Evolutionary conservation across 2,329 filamentous ascomycete genomes (phyloP), one percentile per base, ranked within the genome.

Genomic region (Diaporthe nobilis): DNA sequence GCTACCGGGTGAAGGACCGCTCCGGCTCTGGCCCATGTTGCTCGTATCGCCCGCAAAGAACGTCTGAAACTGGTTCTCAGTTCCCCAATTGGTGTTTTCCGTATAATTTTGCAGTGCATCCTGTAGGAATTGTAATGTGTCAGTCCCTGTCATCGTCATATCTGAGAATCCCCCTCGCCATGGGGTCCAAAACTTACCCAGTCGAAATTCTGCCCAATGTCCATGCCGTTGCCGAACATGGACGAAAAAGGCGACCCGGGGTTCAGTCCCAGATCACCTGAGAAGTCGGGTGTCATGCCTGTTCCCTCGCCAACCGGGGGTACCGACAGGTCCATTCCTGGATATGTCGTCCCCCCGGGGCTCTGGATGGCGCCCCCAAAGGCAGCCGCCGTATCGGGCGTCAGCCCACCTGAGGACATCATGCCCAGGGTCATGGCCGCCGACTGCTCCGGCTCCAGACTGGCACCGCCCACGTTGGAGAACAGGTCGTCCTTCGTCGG

Each of bases 61-160:
- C 77, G 90, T 86, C 72, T 88, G 86, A 78, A 90, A 89, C 22
- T 86, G 85, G 74, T 88, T 87, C 44, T 90, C 89, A 3, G 85
- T 83, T 37, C 86, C 88, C 85, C 89, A 91, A 57, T 86, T 87
- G 20, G 88, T 86, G n/a, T 82, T 87, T 71, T 92, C 90, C 0
- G 90, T 86, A 77, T 88, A 91, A 71, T 87, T 90, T 76, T 92
- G 90, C 65, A 92, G 88, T 17, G 88, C 87, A 58, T 87, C 87
- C 90, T 91, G 71, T 49, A 65, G 7, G 42, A 12, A 47, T 12
- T 12, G 3, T 12, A n/a, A 60, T 39, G 47, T 53, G 37, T 5
- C 13, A 78, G 84, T 76, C 13, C 72, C 77, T 28, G 86, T 82
- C 73, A 74, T 75, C 7, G 31, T 63, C 58, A 51, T 15, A 39